phyloP scores from a whole-genome alignment of 176 grass and related monocot species.

The Eragrostis nindensis region DNA sequence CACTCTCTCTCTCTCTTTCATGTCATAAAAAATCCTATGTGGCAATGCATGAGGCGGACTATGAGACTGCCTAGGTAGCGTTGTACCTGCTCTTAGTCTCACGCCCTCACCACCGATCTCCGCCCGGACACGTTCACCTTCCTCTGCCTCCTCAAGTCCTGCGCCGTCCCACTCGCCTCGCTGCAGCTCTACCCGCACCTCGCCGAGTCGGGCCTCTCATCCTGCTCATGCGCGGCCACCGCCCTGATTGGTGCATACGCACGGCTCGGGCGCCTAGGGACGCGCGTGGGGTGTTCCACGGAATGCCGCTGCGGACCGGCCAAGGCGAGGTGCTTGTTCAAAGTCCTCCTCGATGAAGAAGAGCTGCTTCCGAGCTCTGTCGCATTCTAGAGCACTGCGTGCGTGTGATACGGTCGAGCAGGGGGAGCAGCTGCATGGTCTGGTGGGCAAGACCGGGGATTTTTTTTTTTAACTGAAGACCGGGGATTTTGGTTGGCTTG shows the following conservation, averaged over 20 bases:
- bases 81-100: not conserved
- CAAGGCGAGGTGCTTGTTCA: not conserved
- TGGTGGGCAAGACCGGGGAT: conserved; percentile 37
- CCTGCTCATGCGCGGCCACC: conserved; percentile 5
- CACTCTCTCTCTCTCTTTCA: too few species aligned
- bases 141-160: conserved; percentile 48
- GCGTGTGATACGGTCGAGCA: conserved; percentile 14
- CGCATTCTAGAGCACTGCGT: conserved; percentile 39
- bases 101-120: conserved; percentile 8
- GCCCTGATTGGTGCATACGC: conserved; percentile 8
- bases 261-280: conserved; percentile 21
- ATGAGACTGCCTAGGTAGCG: too few species aligned
- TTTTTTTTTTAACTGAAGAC: too few species aligned
- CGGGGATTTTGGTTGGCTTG: conserved; percentile 6
- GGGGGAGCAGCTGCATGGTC: conserved; percentile 46
- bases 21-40: too few species aligned
- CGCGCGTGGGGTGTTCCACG: conserved; percentile 34
- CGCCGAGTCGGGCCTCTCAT: conserved; percentile 22
- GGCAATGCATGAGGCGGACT: too few species aligned
- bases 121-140: conserved; percentile 41
- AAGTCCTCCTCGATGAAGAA: not conserved
- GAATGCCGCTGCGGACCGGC: conserved; percentile 30
- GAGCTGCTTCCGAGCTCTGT: conserved; percentile 28
- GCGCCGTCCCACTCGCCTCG: not conserved
- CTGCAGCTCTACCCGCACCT: conserved; percentile 39